These are phyloP conservation scores for Phytophthora aleatoria DNA, from an alignment of 352 stramenopile species.

Conservation along the genomic window DNA sequence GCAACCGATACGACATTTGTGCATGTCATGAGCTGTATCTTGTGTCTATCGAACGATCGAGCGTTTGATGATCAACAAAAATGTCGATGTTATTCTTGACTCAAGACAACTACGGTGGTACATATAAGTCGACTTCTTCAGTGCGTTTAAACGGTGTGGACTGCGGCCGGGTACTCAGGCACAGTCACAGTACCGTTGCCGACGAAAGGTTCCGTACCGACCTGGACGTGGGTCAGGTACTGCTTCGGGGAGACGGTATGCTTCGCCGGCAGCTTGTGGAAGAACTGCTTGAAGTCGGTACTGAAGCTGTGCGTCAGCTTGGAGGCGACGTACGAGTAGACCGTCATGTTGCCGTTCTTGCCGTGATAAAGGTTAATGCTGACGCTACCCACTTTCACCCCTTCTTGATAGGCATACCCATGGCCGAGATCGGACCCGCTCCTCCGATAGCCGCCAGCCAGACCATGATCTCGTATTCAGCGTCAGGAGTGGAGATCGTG, in stretches of 20 bases:
- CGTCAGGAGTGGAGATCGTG: constrained; percentile 22
- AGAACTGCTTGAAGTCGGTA: constrained; percentile 33
- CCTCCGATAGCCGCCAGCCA: constrained; percentile 35
- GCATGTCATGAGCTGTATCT: too few relatives aligned
- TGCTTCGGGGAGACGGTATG: constrained; percentile 30
- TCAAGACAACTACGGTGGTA: background rate
- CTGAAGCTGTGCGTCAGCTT: constrained; percentile 21
- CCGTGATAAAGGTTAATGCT: constrained; percentile 36
- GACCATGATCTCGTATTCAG: constrained; percentile 45
- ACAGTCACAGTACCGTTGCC: constrained; percentile 34
- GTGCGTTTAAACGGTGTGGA: constrained; percentile 7
- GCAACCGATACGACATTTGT: too few relatives aligned
- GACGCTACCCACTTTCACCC: constrained; percentile 14
- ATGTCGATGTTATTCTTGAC: too few relatives aligned
- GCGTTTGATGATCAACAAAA: too few relatives aligned
- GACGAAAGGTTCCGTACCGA: constrained; percentile 37
- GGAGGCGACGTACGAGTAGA: constrained; percentile 40
- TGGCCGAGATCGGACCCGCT: constrained; percentile 32
- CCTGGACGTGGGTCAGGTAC: constrained; percentile 37
- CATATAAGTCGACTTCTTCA: constrained; percentile 2
- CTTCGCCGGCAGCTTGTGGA: constrained; percentile 25
- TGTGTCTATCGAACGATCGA: too few relatives aligned
- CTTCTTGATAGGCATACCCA: constrained; percentile 26
- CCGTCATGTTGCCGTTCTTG: constrained; percentile 34
- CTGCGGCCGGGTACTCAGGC: constrained; percentile 25